phyloP scores from a whole-genome alignment of 2,329 filamentous ascomycete genomes.

The Pestalotiopsis sp. region DNA sequence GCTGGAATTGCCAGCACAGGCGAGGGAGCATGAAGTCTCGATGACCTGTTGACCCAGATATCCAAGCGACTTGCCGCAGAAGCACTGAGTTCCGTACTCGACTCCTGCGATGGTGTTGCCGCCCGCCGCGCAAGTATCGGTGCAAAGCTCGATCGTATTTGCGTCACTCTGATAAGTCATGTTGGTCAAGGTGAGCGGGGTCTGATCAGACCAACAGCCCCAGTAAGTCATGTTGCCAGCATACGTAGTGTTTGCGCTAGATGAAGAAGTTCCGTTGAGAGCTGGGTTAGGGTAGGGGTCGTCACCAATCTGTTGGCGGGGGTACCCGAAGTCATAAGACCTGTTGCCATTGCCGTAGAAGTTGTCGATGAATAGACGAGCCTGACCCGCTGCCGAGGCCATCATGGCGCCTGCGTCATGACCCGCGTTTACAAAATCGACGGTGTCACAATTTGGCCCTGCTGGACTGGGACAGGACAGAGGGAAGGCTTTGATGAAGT shows the following conservation, averaged over 20 bases:
- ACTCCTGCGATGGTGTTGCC: conserved; percentile 53
- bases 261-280: neutral
- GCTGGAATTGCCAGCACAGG: conserved; percentile 47
- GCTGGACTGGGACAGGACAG: neutral
- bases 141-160: neutral
- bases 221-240: conserved; percentile 10
- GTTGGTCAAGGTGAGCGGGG: neutral
- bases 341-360: conserved; percentile 7
- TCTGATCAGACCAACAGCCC: conserved; percentile 7
- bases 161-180: neutral
- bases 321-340: conserved; percentile 6
- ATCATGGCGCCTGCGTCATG: conserved; percentile 6
- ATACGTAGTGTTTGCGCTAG: neutral
- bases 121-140: conserved; percentile 41
- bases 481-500: conserved; percentile 9
- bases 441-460: conserved; percentile 1
- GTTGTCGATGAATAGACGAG: conserved; percentile 10
- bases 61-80: conserved; percentile 45
- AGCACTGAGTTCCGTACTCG: conserved; percentile 55
- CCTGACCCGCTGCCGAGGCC: neutral
- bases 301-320: neutral
- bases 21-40: neutral
- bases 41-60: neutral
- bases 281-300: conserved; percentile 7
- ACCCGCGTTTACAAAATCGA: conserved; percentile 3